phyloP scores from a whole-genome alignment of 257 asterid species.

The Nicotiana paniculata region DNA sequence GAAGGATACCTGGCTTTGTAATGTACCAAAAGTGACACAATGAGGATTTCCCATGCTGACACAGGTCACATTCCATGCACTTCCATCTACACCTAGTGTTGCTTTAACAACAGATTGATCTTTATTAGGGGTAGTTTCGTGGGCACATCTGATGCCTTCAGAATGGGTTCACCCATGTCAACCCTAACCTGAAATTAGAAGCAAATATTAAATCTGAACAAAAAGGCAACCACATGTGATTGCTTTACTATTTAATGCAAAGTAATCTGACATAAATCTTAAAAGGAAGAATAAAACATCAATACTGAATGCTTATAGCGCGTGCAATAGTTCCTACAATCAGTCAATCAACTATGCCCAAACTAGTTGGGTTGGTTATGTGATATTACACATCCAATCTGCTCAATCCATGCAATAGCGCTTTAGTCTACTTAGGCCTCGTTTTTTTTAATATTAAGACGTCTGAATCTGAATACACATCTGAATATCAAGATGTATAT shows the following conservation, averaged over 20 bases:
- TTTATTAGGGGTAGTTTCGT: slow-evolving; percentile 61
- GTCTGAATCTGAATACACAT: too few relatives aligned
- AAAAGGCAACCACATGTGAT: not conserved
- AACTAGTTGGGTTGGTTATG: not conserved
- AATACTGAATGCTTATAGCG: not conserved
- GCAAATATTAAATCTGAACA: slow-evolving; percentile 5
- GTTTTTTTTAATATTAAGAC: too few relatives aligned
- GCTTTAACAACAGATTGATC: slow-evolving; percentile 62
- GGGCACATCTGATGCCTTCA: slow-evolving; percentile 88
- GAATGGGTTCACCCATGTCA: slow-evolving; percentile 91
- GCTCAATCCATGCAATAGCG: not conserved
- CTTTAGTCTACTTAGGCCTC: not conserved
- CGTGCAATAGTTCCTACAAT: not conserved
- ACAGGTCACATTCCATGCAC: slow-evolving; percentile 67
- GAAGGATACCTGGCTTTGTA: slow-evolving; percentile 36
- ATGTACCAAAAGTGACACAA: slow-evolving; percentile 63
- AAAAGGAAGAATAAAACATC: not conserved
- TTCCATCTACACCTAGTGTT: slow-evolving; percentile 52
- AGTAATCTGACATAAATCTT: not conserved
- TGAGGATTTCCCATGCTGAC: slow-evolving; percentile 96
- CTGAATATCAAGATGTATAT: too few relatives aligned
- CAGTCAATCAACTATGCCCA: not conserved
- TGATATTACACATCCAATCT: not conserved
- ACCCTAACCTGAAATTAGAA: slow-evolving; percentile 60
- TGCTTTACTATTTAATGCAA: not conserved